Percentiles rank a stretch among this genome's conserved stretches.
These are phyloP conservation scores for Plectosphaerella plurivora DNA, from an alignment of 2,329 filamentous ascomycete genomes.

Conservation along the genomic window DNA sequence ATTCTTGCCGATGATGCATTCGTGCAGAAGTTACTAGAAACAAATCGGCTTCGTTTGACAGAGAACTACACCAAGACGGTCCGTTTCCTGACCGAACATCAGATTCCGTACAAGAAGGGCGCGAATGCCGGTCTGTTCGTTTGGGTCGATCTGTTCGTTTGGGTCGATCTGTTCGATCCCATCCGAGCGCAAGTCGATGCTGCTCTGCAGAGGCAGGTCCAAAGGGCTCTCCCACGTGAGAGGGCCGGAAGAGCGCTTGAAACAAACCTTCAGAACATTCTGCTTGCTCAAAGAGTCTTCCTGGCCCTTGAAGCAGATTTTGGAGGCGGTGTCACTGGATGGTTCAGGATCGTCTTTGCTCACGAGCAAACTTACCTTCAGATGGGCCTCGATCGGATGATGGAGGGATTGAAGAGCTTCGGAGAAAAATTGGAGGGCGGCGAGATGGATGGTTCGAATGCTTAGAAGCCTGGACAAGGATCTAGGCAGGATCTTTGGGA, in stretches of 20 bases:
- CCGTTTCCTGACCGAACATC: constrained; percentile 28
- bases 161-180: constrained; percentile 44
- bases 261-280: constrained; percentile 15
- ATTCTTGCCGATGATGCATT: constrained; percentile 29
- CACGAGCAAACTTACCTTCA: constrained; percentile 23
- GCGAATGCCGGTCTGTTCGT: constrained; percentile 51
- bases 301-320: constrained; percentile 29
- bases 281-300: constrained; percentile 27
- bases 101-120: constrained; percentile 38
- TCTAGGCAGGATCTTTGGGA: too few species aligned
- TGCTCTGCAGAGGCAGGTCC: constrained; percentile 14
- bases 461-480: too few species aligned
- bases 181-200: constrained; percentile 15
- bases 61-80: constrained; percentile 31
- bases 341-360: constrained; percentile 35
- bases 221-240: not conserved
- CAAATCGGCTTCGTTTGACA: constrained; percentile 34
- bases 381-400: constrained; percentile 13
- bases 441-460: too few species aligned
- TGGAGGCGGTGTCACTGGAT: constrained; percentile 30
- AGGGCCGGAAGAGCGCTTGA: not conserved
- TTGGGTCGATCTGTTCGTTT: too few species aligned
- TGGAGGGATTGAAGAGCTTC: not conserved
- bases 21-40: constrained; percentile 35
- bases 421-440: not conserved